Conservation (phyloP, 192 early-diverging fungal species). For the Phycomyces nitens region DNA sequence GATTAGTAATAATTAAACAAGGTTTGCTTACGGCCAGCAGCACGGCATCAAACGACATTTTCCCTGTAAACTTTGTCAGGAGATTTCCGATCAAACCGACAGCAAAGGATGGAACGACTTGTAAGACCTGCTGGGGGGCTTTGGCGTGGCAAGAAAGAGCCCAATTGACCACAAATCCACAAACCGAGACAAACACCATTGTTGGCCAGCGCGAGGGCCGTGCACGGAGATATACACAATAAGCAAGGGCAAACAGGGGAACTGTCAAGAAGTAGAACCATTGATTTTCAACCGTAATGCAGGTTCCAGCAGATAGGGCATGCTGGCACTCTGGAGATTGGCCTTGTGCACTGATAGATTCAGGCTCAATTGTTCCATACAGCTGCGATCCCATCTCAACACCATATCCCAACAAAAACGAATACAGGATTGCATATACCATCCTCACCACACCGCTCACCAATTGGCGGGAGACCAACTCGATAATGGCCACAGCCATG, state of each 20-base stretch:
- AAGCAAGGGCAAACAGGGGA: conserved; percentile 46
- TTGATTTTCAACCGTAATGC: conserved; percentile 10
- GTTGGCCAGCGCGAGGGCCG: conserved; percentile 63
- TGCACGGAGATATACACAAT: conserved; percentile 44
- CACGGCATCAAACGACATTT: conserved; percentile 79
- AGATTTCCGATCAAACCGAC: conserved; percentile 81
- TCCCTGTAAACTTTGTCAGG: conserved; percentile 67
- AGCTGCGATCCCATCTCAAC: conserved; percentile 52
- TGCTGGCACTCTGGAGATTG: not conserved
- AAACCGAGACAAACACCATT: conserved; percentile 63
- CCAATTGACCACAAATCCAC: conserved; percentile 67
- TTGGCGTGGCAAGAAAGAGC: conserved; percentile 49
- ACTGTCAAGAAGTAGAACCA: conserved; percentile 51
- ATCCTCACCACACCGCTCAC: conserved; percentile 86
- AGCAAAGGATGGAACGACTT: conserved; percentile 69
- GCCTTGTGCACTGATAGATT: conserved; percentile 1
- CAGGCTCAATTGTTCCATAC: conserved; percentile 15
- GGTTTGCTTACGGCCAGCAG: conserved; percentile 61
- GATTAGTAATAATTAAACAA: not conserved
- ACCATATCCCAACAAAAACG: conserved; percentile 76
- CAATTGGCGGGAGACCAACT: conserved; percentile 86
- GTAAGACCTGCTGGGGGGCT: conserved; percentile 54
- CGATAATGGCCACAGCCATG: conserved; percentile 81
- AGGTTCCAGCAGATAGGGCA: not conserved
- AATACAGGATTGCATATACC: conserved; percentile 77